phyloP scores from a whole-genome alignment of 805 yeast genomes.

The Komagataella kurtzmanii region DNA sequence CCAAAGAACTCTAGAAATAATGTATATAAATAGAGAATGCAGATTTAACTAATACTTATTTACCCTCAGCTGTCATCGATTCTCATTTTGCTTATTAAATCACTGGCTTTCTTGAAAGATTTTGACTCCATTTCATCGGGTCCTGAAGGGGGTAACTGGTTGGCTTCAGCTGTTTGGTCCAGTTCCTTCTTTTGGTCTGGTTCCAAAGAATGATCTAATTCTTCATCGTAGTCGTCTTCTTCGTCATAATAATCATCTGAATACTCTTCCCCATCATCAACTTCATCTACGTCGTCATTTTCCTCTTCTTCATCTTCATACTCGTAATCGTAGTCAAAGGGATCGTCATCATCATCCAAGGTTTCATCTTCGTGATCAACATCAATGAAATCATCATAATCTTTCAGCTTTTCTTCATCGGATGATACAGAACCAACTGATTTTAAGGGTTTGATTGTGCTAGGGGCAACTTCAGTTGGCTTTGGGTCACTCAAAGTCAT shows the following conservation, averaged over 20 bases:
- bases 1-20: not conserved
- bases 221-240: slow-evolving; percentile 2
- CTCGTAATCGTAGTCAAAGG: not conserved
- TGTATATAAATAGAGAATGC: not conserved
- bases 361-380: not conserved
- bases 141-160: not conserved
- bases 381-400: not conserved
- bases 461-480: not conserved
- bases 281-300: not conserved
- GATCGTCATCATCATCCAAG: not conserved
- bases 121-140: not conserved
- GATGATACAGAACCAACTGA: not conserved
- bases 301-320: slow-evolving; percentile 1
- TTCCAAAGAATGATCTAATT: not conserved
- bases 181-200: not conserved
- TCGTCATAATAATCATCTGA: slow-evolving; percentile 1
- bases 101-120: not conserved
- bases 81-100: not conserved
- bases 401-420: not conserved
- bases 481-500: not conserved
- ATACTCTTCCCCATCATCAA: not conserved
- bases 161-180: not conserved
- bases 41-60: not conserved
- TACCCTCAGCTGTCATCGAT: not conserved
- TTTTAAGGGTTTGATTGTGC: not conserved